Base-by-base conservation (phyloP, 2,329 filamentous ascomycete species). In the Pseudocercospora crystallina region DNA sequence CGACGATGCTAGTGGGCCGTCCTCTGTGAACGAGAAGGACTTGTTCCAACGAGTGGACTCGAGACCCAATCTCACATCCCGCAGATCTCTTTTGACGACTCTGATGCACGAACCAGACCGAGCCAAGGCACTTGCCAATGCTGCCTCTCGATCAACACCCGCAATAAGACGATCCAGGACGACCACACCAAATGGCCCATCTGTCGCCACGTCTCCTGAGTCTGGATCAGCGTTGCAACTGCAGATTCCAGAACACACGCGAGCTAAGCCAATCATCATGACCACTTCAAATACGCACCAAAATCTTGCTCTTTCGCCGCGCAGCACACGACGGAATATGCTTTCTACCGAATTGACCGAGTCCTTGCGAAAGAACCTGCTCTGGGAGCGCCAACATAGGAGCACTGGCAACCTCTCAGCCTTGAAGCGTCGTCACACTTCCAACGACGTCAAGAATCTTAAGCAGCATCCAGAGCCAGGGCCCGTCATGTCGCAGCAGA, bases 321-420 rank as follows among this genome's bases (percentile, higher is more conserved):
- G 90, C 51, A 96, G 92, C 0, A 96, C 91, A 0, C 83, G 94
- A 44, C 83, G 91, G 54, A 95, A 96, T 71, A 99, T 99, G 94
- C 80, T 99, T 49, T 87, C 89, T 8, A 95, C 89, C 0, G 94
- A 99, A 74, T 77, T 99, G 47, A 96, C 92, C 2, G 90, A 96
- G 69, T 95, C 90, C 15, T 83, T 99, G 3, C 84, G 94, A 15
- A 88, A 90, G 61, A 89, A 96, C 63, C 84, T 99, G 12, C 81
- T 97, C 12, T 95, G 90, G 88, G 94, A 99, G 70, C 86, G 94
- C 45, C 90, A 95, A 66, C 92, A 97, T 67, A 95, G 94, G 80
- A 90, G 89, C 52, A 87, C 88, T 31, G 92, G 90, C 7, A 89
- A 86, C 63, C 91, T 92, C 58, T 90, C 91, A 1, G 89, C 92